These are phyloP conservation scores for Chytriomyces sp. DNA, from an alignment of 192 early-diverging fungal genomes.

Conservation along the genomic window DNA sequence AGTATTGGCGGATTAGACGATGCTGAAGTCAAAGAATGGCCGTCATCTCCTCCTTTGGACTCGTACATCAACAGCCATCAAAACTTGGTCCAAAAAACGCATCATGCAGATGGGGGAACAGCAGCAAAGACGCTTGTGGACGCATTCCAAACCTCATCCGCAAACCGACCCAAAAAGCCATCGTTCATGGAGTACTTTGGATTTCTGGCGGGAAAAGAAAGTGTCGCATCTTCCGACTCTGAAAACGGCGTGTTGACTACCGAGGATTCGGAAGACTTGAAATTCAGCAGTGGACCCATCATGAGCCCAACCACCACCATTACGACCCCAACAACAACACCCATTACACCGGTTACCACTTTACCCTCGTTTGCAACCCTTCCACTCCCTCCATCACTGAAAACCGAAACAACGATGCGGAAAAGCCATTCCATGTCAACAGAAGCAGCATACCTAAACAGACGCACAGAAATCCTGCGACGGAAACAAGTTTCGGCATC, in stretches of 20 bases:
- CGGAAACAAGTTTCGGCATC: too few species aligned
- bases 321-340: not conserved
- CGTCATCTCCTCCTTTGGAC: not conserved
- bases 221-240: not conserved
- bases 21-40: too few species aligned
- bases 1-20: too few species aligned
- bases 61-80: not conserved
- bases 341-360: not conserved
- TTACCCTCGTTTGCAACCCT: not conserved
- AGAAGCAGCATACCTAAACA: not conserved
- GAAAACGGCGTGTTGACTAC: not conserved
- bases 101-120: not conserved
- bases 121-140: not conserved
- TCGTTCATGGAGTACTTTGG: not conserved
- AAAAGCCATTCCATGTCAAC: not conserved
- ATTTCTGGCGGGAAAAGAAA: not conserved
- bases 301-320: not conserved
- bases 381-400: not conserved
- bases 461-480: too few species aligned
- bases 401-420: not conserved
- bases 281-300: not conserved
- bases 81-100: not conserved
- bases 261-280: not conserved
- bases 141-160: not conserved
- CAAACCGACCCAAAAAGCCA: not conserved